phyloP scores from a whole-genome alignment of 2,329 filamentous ascomycete species.

The Colletotrichum liriopes region DNA sequence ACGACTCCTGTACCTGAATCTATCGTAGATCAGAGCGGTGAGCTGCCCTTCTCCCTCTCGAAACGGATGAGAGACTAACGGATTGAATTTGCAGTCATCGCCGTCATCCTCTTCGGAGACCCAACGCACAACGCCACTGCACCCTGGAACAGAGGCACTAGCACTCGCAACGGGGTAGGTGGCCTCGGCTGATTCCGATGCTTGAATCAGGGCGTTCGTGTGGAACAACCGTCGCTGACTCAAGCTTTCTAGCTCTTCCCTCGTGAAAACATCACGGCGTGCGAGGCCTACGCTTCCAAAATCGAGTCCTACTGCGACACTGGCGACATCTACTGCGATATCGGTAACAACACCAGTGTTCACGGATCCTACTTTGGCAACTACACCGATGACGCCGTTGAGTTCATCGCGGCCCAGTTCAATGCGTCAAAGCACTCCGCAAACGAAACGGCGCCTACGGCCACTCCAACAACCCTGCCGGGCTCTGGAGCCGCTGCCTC shows the following conservation, averaged over 20 bases:
- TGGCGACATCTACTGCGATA: slow-evolving; percentile 59
- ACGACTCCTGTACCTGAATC: slow-evolving; percentile 47
- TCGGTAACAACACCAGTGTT: slow-evolving; percentile 48
- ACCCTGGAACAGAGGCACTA: slow-evolving; percentile 56
- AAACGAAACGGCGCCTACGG: slow-evolving; percentile 22
- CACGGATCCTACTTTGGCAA: slow-evolving; percentile 55
- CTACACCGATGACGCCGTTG: slow-evolving; percentile 54
- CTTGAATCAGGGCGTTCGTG: not conserved
- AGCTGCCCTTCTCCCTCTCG: slow-evolving; percentile 27
- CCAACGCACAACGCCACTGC: slow-evolving; percentile 56
- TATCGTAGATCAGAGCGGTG: slow-evolving; percentile 54
- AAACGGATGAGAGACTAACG: slow-evolving; percentile 24
- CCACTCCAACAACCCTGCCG: slow-evolving; percentile 11
- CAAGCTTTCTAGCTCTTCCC: slow-evolving; percentile 52
- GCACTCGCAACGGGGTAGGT: slow-evolving; percentile 56
- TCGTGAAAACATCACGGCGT: slow-evolving; percentile 53
- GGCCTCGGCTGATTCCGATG: not conserved
- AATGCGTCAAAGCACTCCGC: slow-evolving; percentile 40
- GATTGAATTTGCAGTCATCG: slow-evolving; percentile 53
- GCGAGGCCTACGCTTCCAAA: slow-evolving; percentile 54
- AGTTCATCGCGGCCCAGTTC: slow-evolving; percentile 55
- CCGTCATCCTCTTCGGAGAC: slow-evolving; percentile 59
- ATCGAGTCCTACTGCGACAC: slow-evolving; percentile 60
- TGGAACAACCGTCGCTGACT: slow-evolving; percentile 2
- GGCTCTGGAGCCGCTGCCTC: slow-evolving; percentile 7